Evolutionary conservation across 257 asterid species (phyloP), one percentile per base, ranked within the genome.

Genomic region (Lithospermum erythrorhizon): DNA sequence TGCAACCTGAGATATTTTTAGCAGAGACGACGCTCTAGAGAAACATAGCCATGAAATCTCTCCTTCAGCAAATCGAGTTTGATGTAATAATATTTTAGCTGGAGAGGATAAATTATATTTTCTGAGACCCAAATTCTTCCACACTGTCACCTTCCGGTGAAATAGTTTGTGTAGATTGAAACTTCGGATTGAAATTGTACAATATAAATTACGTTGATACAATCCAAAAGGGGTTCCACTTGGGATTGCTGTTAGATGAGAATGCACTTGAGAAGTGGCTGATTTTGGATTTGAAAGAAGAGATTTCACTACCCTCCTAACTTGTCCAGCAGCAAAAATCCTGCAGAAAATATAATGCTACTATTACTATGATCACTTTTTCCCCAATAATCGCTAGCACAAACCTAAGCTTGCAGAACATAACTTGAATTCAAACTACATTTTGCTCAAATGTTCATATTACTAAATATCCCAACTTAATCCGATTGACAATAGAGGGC

Each of bases 1-100:
- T 35, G 94, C 90, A 64, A 82, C 72, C 77, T 83, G 79, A 72
- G 81, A 72, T 32, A 87, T 57, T 41, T 94, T 94, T 1, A 85
- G 77, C 19, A 79, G 61, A 66, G 72, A 66, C 22, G 89, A 76
- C 54, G 79, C 78, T 41, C 61, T 73, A 63, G 79, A 76, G 18
- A 85, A 81, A 83, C 72, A 81, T 71, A 75, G 62, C 57, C 73
- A 78, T 53, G 63, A 80, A 69, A 90, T 75, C 68, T 83, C 72
- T 73, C 79, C 78, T 95, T 95, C 80, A 30, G 77, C 79, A 61
- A 80, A 70, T 79, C 73, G 87, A 69, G 87, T 78, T 68, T 74
- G 84, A 64, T 64, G 64, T 9, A 94, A 65, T 59, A 79, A 67
- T 52, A 55, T 64, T 58, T 57, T 65, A 68, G 74, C 70, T 21